Evolutionary conservation across 352 stramenopile genomes (phyloP).

Genomic region (Phytopythium kandeliae): DNA sequence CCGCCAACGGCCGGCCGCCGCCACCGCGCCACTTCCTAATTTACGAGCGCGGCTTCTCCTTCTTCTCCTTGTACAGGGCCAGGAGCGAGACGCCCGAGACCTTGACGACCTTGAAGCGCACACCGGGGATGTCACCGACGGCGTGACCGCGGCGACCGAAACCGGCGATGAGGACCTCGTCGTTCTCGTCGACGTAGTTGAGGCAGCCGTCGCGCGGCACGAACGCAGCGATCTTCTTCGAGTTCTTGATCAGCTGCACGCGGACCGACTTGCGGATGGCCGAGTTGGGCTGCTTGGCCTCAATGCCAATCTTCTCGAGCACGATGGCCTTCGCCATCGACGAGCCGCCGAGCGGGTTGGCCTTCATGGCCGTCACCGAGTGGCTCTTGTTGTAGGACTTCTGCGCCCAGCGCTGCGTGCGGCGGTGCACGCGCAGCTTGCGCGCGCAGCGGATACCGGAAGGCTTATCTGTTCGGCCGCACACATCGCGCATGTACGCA

Average conservation of each 20-base stretch:
- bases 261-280: constrained; percentile 99
- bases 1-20: neutral
- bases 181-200: constrained; percentile 99
- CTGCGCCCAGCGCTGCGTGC: constrained; percentile 96
- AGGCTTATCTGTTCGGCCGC: constrained; percentile 90
- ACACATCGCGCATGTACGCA: no score
- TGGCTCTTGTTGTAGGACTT: constrained; percentile 99
- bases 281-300: constrained; percentile 99
- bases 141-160: constrained; percentile 99
- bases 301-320: constrained; percentile 99
- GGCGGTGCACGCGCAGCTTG: constrained; percentile 99
- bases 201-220: constrained; percentile 99
- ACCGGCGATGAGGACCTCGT: constrained; percentile 99
- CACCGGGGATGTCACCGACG: constrained; percentile 99
- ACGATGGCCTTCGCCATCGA: constrained; percentile 99
- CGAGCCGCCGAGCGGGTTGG: constrained; percentile 99
- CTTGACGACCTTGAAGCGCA: constrained; percentile 99
- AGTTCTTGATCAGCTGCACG: constrained; percentile 99
- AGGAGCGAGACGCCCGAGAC: constrained; percentile 98
- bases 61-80: constrained; percentile 99
- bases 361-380: constrained; percentile 99
- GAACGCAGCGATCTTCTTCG: constrained; percentile 99
- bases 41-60: constrained; percentile 99
- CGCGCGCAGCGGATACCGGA: constrained; percentile 98
- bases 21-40: constrained; percentile 22